A percentile compares a stretch with the other conserved stretches of the same genome.
Evolutionary conservation across 352 stramenopile genomes (phyloP).

Genomic region (Globisporangium emineosum): DNA sequence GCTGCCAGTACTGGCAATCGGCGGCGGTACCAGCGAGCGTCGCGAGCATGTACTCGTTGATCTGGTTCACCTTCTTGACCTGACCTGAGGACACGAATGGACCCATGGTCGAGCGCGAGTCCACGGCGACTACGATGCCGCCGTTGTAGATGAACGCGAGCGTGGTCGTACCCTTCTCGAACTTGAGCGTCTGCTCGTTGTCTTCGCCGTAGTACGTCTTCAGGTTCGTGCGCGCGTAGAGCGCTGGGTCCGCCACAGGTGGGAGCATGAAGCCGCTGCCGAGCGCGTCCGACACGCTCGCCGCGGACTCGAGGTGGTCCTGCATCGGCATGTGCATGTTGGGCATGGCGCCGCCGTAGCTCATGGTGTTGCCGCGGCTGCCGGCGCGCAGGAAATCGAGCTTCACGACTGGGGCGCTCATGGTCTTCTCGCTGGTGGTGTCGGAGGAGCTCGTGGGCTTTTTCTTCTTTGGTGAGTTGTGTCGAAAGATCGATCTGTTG

Average conservation of each 20-base stretch:
- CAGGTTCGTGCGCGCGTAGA: conserved; percentile 96
- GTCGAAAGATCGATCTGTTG: conserved; percentile 4
- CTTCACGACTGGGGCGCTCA: conserved; percentile 40
- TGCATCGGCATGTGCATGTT: conserved; percentile 58
- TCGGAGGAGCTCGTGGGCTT: neutral
- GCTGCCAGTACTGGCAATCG: conserved; percentile 99
- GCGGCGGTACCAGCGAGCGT: conserved; percentile 98
- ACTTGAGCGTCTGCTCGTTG: conserved; percentile 94
- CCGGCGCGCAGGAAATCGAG: conserved; percentile 73
- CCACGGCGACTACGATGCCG: conserved; percentile 98
- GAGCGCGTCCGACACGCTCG: conserved; percentile 26
- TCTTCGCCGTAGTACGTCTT: conserved; percentile 96
- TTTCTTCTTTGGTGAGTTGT: neutral
- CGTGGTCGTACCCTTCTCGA: conserved; percentile 99
- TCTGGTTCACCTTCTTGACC: conserved; percentile 99
- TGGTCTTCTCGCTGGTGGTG: neutral
- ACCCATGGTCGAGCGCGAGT: conserved; percentile 98
- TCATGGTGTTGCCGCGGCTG: conserved; percentile 54
- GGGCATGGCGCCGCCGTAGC: conserved; percentile 75
- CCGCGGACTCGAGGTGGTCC: conserved; percentile 25
- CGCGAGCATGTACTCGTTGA: conserved; percentile 99
- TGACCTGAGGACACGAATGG: conserved; percentile 98
- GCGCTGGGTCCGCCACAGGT: conserved; percentile 86
- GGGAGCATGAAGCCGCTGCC: conserved; percentile 69
- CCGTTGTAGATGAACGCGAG: conserved; percentile 99